A percentile compares a stretch with the other conserved stretches of the same genome.
These are phyloP conservation scores for Scorias spongiosa DNA, from an alignment of 2,329 filamentous ascomycete species.

Conservation along the genomic window DNA sequence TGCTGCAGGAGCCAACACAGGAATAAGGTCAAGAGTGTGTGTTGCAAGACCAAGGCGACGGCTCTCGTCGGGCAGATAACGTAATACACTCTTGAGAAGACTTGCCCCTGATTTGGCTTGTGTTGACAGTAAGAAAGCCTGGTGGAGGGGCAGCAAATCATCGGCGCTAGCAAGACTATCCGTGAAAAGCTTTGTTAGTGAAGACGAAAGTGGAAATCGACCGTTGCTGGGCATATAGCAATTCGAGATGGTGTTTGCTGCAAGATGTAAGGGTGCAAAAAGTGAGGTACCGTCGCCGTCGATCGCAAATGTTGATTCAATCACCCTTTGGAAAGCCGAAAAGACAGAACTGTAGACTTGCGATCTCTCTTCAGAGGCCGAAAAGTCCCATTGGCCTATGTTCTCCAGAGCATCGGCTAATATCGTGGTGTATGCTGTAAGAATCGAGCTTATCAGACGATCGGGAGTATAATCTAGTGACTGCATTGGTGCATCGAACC, in stretches of 20 bases:
- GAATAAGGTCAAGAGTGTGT: slow-evolving; percentile 67
- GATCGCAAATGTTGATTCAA: slow-evolving; percentile 60
- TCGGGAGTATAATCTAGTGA: slow-evolving; percentile 62
- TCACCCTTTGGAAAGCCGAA: slow-evolving; percentile 52
- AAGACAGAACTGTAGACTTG: slow-evolving; percentile 55
- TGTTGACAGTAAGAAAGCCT: slow-evolving; percentile 6
- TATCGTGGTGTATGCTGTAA: slow-evolving; percentile 57
- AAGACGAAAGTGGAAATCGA: slow-evolving; percentile 6
- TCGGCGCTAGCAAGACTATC: slow-evolving; percentile 9
- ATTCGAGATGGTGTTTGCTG: slow-evolving; percentile 61
- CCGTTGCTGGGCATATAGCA: slow-evolving; percentile 38
- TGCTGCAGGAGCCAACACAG: slow-evolving; percentile 62
- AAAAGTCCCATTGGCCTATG: slow-evolving; percentile 73
- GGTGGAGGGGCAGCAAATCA: slow-evolving; percentile 7
- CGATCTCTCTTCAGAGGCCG: slow-evolving; percentile 49
- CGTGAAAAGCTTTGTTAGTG: slow-evolving; percentile 6
- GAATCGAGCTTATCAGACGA: slow-evolving; percentile 56
- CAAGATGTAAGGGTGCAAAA: slow-evolving; percentile 50
- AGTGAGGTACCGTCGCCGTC: slow-evolving; percentile 36
- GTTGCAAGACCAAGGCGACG: slow-evolving; percentile 16
- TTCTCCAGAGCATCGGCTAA: slow-evolving; percentile 76
- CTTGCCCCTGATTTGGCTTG: slow-evolving; percentile 6
- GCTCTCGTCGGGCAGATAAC: not conserved
- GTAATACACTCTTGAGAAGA: slow-evolving; percentile 3
- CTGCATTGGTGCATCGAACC: slow-evolving; percentile 30